phyloP scores from a whole-genome alignment of 768 basidiomycete species.

The Cystobasidium tubakii region DNA sequence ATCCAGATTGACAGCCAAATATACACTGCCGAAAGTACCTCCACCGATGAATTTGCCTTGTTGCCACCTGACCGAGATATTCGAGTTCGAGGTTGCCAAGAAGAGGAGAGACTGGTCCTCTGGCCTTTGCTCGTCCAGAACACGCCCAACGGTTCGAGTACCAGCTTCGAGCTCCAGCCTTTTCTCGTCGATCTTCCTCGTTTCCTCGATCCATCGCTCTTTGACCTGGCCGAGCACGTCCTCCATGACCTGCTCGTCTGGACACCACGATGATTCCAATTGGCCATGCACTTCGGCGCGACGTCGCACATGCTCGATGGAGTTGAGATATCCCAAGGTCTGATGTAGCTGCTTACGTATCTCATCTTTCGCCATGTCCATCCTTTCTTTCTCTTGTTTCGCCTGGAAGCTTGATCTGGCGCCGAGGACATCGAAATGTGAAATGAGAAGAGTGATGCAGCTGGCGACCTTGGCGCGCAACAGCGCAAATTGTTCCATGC shows the following conservation, averaged over 20 bases:
- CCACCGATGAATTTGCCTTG: constrained; percentile 96
- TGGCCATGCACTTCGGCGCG: background rate
- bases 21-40: constrained; percentile 99
- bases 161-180: constrained; percentile 62
- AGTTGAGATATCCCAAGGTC: constrained; percentile 38
- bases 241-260: constrained; percentile 44
- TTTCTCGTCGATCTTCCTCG: constrained; percentile 62
- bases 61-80: constrained; percentile 94
- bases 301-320: constrained; percentile 24
- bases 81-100: constrained; percentile 89
- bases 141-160: constrained; percentile 76
- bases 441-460: constrained; percentile 93
- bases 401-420: constrained; percentile 83
- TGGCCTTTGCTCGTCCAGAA: constrained; percentile 83
- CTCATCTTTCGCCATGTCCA: constrained; percentile 56
- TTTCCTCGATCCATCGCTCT: constrained; percentile 56
- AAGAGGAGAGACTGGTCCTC: constrained; percentile 92
- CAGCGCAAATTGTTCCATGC: constrained; percentile 80
- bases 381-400: constrained; percentile 78
- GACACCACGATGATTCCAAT: constrained; percentile 24
- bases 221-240: constrained; percentile 38
- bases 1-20: constrained; percentile 92
- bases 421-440: constrained; percentile 95
- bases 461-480: constrained; percentile 84
- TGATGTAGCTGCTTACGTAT: constrained; percentile 42